phyloP scores from a whole-genome alignment of 1,284 basidiomycete species.

The Crucibulum parvulum region DNA sequence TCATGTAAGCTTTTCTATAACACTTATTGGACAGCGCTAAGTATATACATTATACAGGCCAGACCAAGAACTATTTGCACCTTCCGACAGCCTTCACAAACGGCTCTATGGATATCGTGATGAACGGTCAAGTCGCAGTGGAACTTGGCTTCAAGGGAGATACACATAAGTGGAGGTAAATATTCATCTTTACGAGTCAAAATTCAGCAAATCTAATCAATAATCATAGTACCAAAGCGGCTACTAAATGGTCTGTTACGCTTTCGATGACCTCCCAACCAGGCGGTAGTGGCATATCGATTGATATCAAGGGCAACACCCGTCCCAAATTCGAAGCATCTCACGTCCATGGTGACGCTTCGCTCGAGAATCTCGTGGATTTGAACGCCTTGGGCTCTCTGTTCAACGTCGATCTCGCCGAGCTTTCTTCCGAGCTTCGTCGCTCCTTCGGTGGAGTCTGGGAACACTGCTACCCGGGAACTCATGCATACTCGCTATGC shows the following conservation, averaged over 20 bases:
- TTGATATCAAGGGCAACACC: conserved; percentile 1
- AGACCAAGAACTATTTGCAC: background rate
- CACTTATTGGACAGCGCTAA: background rate
- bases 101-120: conserved; percentile 1
- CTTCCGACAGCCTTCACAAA: background rate
- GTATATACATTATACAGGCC: background rate
- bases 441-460: conserved; percentile 6
- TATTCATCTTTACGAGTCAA: background rate
- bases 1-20: background rate
- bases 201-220: background rate
- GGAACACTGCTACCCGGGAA: conserved; percentile 8
- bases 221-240: conserved; percentile 2
- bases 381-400: background rate
- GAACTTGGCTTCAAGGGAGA: background rate
- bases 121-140: background rate
- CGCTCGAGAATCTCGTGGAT: background rate
- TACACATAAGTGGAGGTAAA: background rate
- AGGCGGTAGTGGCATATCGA: background rate
- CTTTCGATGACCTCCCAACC: background rate
- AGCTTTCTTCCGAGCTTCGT: conserved; percentile 1
- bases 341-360: conserved; percentile 1
- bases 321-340: conserved; percentile 2
- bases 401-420: background rate
- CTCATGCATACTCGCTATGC: conserved; percentile 3
- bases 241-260: conserved; percentile 6